Base-by-base conservation (phyloP, 176 grass and related monocot species). In the Ananas comosus region DNA sequence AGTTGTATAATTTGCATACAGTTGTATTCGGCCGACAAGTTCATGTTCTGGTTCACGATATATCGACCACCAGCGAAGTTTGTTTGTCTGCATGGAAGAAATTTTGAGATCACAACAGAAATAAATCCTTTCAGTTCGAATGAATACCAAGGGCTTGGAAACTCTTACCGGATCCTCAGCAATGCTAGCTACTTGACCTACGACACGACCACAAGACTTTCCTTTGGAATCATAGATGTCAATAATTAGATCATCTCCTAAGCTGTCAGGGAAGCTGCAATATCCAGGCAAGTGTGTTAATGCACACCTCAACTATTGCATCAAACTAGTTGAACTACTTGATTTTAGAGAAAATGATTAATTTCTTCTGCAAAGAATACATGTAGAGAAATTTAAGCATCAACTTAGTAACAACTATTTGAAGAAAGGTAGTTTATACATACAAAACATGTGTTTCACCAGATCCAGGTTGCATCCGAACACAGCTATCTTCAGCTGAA, bases 201-300 rank as follows among this genome's bases (percentile, higher is more conserved):
- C 69, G 57, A 93, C 94, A 76, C 87, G 86, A 1, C 94, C 94
- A 83, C 90, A 91, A 10, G 74, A 73, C 53, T 83, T 80, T 65
- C 84, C 89, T 74, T 93, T 90, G 63, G 94, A 91, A 91, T 99
- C 94, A 75, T 84, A 88, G 21, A 99, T 71, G 71, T 99, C 90
- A 23, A 99, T 82, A 25, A 90, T 91, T 67, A 99, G 80, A 82
- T 99, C 90, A 80, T 99, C 94, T 52, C 94, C 94, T 70, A 99
- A 73, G 80, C 90, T 99, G 86, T 99, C 90, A 65, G 94, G 94
- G 80, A 99, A 99, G 84, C 94, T 99, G 94, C 81, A 84, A 94
- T 74, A 67, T 72, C 18, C 13, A 71, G 16, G 83, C 13, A 80
- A 69, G 73, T 64, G 48, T 52, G 12, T 64, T 51, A 25, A 25